Evolutionary conservation across 768 basidiomycete genomes (phyloP).

Genomic region (Amanita molliuscula): DNA sequence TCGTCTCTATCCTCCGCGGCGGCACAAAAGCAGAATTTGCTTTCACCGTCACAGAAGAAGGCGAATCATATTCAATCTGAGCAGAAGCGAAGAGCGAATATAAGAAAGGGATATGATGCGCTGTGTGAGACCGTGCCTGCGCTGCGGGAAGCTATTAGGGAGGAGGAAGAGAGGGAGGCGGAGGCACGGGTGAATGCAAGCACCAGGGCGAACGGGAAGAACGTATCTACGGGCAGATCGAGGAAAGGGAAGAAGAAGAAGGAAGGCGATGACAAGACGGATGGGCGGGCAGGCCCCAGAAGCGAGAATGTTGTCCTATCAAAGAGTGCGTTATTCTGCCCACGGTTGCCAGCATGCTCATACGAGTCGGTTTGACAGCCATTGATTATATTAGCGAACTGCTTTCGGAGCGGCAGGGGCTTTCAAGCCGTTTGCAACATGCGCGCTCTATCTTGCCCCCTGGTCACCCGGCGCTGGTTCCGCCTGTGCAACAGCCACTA

Average conservation of each 20-base stretch:
- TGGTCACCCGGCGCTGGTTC: conserved; percentile 46
- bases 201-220: conserved; percentile 18
- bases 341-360: background rate
- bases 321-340: conserved; percentile 54
- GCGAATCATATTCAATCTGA: conserved; percentile 92
- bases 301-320: conserved; percentile 86
- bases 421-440: conserved; percentile 48
- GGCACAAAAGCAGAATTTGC: conserved; percentile 34
- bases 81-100: conserved; percentile 89
- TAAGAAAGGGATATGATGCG: conserved; percentile 80
- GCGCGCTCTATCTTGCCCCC: conserved; percentile 49
- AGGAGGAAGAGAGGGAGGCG: conserved; percentile 51
- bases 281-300: conserved; percentile 81
- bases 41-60: conserved; percentile 82
- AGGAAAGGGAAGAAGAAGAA: conserved; percentile 34
- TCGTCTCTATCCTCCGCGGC: background rate
- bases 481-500: conserved; percentile 28
- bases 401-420: conserved; percentile 43
- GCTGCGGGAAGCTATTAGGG: conserved; percentile 67
- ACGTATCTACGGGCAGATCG: conserved; percentile 18
- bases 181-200: conserved; percentile 14
- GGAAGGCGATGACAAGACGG: conserved; percentile 46
- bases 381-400: conserved; percentile 77
- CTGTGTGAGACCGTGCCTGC: conserved; percentile 79
- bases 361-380: conserved; percentile 32